Base-by-base conservation (phyloP, 345 rosid species). In the Brassica cretica region DNA sequence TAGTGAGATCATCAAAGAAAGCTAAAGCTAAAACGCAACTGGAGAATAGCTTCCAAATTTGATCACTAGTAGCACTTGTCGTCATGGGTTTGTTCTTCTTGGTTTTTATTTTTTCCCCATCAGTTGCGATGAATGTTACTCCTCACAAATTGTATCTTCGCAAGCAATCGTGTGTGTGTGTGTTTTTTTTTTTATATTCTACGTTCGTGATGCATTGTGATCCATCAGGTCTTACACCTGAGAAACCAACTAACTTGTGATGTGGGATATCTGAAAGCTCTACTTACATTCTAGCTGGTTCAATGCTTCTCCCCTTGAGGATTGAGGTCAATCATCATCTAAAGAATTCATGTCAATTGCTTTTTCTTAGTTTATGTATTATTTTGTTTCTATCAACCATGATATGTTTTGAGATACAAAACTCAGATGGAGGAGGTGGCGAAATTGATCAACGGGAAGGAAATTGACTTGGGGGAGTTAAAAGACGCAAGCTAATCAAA, bases 251-350 rank as follows among this genome's bases (percentile, higher is more conserved):
- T 1, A 19, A n/a, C n/a, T n/a, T n/a, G n/a, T n/a, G 97, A 84
- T 95, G 88, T 68, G 98, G 97, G 66, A 93, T 91, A 72, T 87
- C 97, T 0, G 92, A 89, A n/a, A 85, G 29, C 21, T 19, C 92
- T 9, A 87, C 87, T 7, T 93, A 86, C 78, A 81, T 93, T 68
- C 85, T 95, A 10, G 93, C 89, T n/a, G 91, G 65, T 89, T 93
- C 77, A 85, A 89, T 73, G 86, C 92, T 78, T 84, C 96, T 25
- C 69, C 77, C 6, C 84, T 86, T 74, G 94, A 90, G 89, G 98
- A 93, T 19, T 19, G 21, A 19, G 21, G 21, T 19, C 21, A 79
- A 12, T 49, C 67, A 80, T 35, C 25, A 69, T 74, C 53, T 73
- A 49, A 49, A 2, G 0, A 3, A 41, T 41, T 41, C 49, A 11